Base-by-base conservation (phyloP, 768 basidiomycete genomes). In the Hortiboletus campestris region DNA sequence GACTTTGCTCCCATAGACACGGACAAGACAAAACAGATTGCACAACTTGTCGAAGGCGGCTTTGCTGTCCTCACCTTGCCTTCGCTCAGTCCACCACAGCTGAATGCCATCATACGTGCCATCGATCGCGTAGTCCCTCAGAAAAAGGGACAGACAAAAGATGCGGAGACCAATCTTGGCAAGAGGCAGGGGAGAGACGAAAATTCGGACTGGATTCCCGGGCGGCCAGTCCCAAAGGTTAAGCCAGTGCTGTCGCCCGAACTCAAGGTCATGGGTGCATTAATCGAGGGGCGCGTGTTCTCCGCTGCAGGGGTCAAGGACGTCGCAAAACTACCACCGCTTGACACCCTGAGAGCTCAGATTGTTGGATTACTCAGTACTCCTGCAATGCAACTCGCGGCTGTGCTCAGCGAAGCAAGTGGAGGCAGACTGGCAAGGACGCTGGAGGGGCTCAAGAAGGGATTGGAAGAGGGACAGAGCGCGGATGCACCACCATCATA, bases 341-440 rank as follows among this genome's bases (percentile, higher is more conserved):
- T 96, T 64, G 88, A 89, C 38, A 85, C 83, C 3, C 71, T 97
- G 57, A 74, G 88, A 49, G 86, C 86, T 17, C 93, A 96, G 71
- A 79, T 98, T 53, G 87, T 95, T 14, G 94, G 94, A 9, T 58
- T 97, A 72, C 69, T 98, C 57, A 86, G 86, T 54, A 78, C 84
- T 14, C 91, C 91, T 42, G 85, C 83, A 12, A 77, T 81, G 57
- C 87, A 91, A 70, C 76, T 95, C 45, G 83, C 88, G 4, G 85
- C 82, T 45, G 79, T 90, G 41, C 69, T 92, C 55, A 81, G 79
- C 53, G 81, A 86, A 67, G 86, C 88, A 39, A 78, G 81, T 46
- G 89, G 89, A 41, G 88, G 84, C 34, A 80, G 75, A 57, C 67
- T 90, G 67, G 82, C 85, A 52, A 75, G 89, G 76, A 86, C 88